Percentiles rank a stretch among this genome's conserved stretches.
These are phyloP conservation scores for Phlebiopsis flavidoalba DNA, from an alignment of 768 basidiomycete genomes.

Conservation along the genomic window DNA sequence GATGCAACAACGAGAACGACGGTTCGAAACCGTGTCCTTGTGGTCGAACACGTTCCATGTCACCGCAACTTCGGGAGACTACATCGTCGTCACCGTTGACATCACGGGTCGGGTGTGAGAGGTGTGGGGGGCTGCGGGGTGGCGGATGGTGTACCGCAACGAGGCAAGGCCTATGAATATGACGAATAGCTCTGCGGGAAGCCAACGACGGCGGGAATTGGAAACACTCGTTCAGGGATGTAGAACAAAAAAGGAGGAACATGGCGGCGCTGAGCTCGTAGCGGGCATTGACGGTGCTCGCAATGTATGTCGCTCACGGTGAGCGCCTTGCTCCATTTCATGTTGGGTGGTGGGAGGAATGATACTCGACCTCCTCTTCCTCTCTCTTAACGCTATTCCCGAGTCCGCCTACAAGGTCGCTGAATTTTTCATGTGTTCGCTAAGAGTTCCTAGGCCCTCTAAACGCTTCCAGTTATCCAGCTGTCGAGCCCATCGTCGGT, in stretches of 20 bases:
- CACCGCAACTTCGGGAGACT: conserved; percentile 55
- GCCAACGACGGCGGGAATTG: conserved; percentile 60
- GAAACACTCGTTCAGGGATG: conserved; percentile 55
- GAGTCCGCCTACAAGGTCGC: conserved; percentile 70
- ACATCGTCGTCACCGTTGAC: conserved; percentile 55
- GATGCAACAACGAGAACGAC: conserved; percentile 59
- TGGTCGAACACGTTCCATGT: conserved; percentile 57
- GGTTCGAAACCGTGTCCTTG: conserved; percentile 37
- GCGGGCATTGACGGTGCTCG: conserved; percentile 60
- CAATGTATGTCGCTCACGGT: conserved; percentile 59
- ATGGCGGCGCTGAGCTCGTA: conserved; percentile 71
- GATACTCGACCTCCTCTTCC: conserved; percentile 61
- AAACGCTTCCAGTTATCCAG: conserved; percentile 61
- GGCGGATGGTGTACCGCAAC: conserved; percentile 54
- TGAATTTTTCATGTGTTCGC: conserved; percentile 47
- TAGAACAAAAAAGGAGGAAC: conserved; percentile 68
- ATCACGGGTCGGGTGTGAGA: conserved; percentile 18
- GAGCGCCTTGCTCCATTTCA: conserved; percentile 59
- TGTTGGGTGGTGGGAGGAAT: conserved; percentile 47
- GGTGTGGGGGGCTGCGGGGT: conserved; percentile 44
- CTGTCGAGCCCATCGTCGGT: conserved; percentile 55
- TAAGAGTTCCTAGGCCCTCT: conserved; percentile 50
- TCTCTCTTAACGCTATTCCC: conserved; percentile 69
- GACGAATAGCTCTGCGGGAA: conserved; percentile 72
- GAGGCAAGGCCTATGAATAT: conserved; percentile 76